Evolutionary conservation across 192 early-diverging fungal genomes (phyloP), one percentile per base, ranked within the genome.

Genomic region (Podila epicladia): DNA sequence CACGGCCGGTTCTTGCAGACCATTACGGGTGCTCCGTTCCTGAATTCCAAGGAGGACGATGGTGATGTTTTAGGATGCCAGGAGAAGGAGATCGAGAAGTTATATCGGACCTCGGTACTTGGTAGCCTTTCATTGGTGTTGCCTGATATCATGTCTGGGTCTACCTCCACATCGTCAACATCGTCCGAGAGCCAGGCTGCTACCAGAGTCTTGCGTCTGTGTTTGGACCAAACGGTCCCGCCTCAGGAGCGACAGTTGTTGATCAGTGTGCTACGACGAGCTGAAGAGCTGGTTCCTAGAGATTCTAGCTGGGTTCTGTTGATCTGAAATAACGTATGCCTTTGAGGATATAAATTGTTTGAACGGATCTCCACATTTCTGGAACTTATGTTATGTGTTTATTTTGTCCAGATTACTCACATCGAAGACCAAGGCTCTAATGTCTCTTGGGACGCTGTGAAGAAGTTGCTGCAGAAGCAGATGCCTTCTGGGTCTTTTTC

Each of bases 1-100:
- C 77, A 80, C n/a, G 19, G 35, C 19, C 51, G 67, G 31, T 80
- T 80, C 62, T 20, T 73, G n/a, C 69, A 80, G 57, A 73, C 65
- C 24, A 48, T 80, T 29, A 59, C 77, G 17, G 53, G 53, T 11
- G n/a, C 53, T 11, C 53, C 53, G 19, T 55, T 26, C 53, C 24
- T 55, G 53, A 11, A 55, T 0, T 7, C 8, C 53, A 55, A 55
- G n/a, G 53, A n/a, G 15, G 17, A 53, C 4, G 51, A 22, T 20
- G 9, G n/a, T 9, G 35, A 49, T 0, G 31, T 32, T 41, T 1
- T 51, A 17, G 20, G 11, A 17, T 32, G 20, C 4, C 61, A 64
- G 5, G 62, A 6, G 20, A 37, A 58, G 29, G 38, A 67, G 37
- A 0, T 22, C 1, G 53, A 45, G 24, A 24, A 61, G 35, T 61